A percentile compares a stretch with the other conserved stretches of the same genome.
Conservation (phyloP, 192 early-diverging fungal genomes). For the Backusella tuberculispora region DNA sequence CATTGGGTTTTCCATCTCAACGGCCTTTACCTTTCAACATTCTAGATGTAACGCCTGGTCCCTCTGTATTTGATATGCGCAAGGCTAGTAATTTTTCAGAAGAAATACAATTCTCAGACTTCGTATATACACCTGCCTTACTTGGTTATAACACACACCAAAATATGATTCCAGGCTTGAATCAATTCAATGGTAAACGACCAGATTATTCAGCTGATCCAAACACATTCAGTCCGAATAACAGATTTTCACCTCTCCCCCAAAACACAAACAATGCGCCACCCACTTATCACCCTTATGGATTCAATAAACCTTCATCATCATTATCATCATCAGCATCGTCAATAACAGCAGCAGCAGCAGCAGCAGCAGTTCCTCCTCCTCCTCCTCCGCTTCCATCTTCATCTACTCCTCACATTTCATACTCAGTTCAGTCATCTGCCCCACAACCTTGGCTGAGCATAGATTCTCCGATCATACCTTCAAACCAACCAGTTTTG, state of each 20-base stretch:
- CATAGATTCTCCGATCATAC: background rate
- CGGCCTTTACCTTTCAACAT: background rate
- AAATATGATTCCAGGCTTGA: background rate
- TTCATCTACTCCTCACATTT: background rate
- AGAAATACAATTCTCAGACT: slow-evolving; percentile 31
- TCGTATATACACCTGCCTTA: slow-evolving; percentile 36
- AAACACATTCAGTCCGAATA: background rate
- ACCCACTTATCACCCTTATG: background rate
- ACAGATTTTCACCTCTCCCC: background rate
- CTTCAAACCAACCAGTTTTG: background rate
- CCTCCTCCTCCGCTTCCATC: background rate
- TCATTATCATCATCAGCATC: background rate
- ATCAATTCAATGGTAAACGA: background rate
- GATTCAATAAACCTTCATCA: background rate
- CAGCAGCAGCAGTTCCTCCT: too few species aligned
- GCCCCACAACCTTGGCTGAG: background rate
- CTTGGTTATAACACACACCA: background rate
- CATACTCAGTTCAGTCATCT: background rate
- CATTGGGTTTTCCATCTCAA: slow-evolving; percentile 9
- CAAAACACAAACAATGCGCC: background rate
- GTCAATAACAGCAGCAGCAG: too few species aligned
- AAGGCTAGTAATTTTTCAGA: background rate
- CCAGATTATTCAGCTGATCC: background rate
- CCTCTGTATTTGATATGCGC: background rate
- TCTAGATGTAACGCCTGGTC: slow-evolving; percentile 2